Conservation (phyloP, 1,284 basidiomycete genomes). For the Sanghuangporus weigelae region DNA sequence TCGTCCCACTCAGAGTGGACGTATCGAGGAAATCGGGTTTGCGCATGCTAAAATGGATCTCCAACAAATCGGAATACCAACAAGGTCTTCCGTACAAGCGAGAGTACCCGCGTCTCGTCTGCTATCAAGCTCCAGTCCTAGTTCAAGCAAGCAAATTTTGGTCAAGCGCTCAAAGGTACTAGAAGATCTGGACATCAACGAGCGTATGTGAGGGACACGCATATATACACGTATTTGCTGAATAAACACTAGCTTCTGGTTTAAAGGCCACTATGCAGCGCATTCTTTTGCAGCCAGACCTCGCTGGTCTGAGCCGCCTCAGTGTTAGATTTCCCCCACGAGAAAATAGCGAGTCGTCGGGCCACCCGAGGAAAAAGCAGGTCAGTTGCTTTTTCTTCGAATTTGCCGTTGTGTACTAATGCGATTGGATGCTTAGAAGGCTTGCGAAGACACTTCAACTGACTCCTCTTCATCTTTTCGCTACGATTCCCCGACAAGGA, state of each 20-base stretch:
- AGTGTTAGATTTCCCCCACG: background rate
- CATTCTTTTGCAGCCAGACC: slow-evolving; percentile 39
- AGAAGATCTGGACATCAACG: slow-evolving; percentile 32
- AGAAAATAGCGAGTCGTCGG: background rate
- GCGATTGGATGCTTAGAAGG: background rate
- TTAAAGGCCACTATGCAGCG: slow-evolving; percentile 36
- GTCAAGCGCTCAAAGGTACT: slow-evolving; percentile 30
- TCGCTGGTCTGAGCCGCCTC: slow-evolving; percentile 35
- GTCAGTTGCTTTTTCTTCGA: background rate
- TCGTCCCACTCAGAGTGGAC: background rate
- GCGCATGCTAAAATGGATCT: slow-evolving; percentile 30
- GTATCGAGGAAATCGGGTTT: slow-evolving; percentile 23
- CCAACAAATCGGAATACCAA: background rate
- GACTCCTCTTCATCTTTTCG: background rate
- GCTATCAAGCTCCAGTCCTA: slow-evolving; percentile 15
- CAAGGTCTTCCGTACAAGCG: background rate
- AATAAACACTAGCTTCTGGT: slow-evolving; percentile 29
- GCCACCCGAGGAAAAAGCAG: slow-evolving; percentile 6
- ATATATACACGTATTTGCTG: background rate
- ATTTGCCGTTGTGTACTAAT: background rate
- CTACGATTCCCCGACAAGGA: background rate
- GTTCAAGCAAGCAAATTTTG: slow-evolving; percentile 14
- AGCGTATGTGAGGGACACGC: slow-evolving; percentile 28
- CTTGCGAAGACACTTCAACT: background rate
- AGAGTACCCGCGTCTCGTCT: background rate